Percentiles rank a stretch among this genome's conserved stretches.
phyloP scores from a whole-genome alignment of 495 filamentous ascomycete species.

The Usnea hakonensis region DNA sequence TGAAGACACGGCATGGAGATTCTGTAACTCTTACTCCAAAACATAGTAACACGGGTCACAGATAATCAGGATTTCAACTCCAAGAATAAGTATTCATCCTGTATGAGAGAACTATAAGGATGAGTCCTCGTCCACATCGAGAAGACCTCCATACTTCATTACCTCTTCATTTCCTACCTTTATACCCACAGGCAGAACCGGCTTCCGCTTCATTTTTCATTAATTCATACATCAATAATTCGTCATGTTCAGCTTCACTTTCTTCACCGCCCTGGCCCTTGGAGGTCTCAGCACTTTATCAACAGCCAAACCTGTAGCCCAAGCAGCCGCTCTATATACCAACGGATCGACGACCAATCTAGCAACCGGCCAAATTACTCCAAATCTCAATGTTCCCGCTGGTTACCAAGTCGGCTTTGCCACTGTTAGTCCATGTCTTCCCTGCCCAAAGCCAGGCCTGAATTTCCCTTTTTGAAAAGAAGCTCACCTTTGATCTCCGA shows the following conservation, averaged over 20 bases:
- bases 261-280: background rate
- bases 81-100: background rate
- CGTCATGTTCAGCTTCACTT: background rate
- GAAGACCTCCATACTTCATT: background rate
- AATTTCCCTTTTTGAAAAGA: background rate
- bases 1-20: background rate
- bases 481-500: background rate
- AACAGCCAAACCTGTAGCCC: background rate
- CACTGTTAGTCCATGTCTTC: constrained; percentile 6
- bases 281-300: background rate
- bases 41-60: background rate
- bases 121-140: background rate
- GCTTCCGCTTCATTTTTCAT: background rate
- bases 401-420: constrained; percentile 13
- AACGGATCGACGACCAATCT: background rate
- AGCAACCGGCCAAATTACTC: background rate
- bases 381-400: background rate
- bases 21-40: background rate
- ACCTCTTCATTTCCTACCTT: background rate
- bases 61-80: background rate
- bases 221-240: background rate
- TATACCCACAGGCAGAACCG: background rate
- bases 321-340: too few species aligned
- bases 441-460: background rate
- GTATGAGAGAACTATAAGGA: background rate